These are phyloP conservation scores for Pythium pyrilobum DNA, from an alignment of 352 stramenopile genomes.

Conservation along the genomic window DNA sequence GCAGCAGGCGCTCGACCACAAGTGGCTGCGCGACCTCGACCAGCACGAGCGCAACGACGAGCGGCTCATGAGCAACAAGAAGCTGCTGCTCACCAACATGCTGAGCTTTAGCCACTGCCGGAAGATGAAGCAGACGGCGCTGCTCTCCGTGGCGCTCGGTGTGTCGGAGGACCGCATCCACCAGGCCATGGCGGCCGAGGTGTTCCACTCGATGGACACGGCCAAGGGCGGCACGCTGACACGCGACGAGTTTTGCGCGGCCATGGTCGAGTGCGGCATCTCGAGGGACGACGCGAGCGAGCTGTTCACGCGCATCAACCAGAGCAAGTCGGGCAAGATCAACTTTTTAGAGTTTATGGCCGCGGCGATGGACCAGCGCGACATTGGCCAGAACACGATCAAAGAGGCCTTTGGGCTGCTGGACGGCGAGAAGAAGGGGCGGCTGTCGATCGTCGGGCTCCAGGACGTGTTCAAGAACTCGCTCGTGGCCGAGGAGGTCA, in stretches of 20 bases:
- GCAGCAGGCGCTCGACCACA: constrained; percentile 59
- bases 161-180: constrained; percentile 73
- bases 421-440: constrained; percentile 87
- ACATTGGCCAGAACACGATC: constrained; percentile 88
- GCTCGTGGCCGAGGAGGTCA: constrained; percentile 80
- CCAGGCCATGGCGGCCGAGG: constrained; percentile 66
- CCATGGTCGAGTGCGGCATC: constrained; percentile 86
- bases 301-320: constrained; percentile 71
- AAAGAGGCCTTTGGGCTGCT: constrained; percentile 89
- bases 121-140: constrained; percentile 72
- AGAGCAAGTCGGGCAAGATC: constrained; percentile 81
- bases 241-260: constrained; percentile 91
- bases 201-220: constrained; percentile 87
- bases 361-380: constrained; percentile 88
- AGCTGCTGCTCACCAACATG: constrained; percentile 71
- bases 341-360: constrained; percentile 96
- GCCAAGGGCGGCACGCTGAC: constrained; percentile 83
- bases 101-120: constrained; percentile 64
- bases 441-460: constrained; percentile 88
- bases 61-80: constrained; percentile 53
- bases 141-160: constrained; percentile 63
- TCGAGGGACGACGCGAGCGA: constrained; percentile 70
- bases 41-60: constrained; percentile 11
- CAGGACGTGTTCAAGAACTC: constrained; percentile 87
- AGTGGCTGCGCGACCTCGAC: constrained; percentile 42